A percentile compares a stretch with the other conserved stretches of the same genome.
phyloP scores from a whole-genome alignment of 164 flowering plant genomes.

The Warburgia ugandensis region DNA sequence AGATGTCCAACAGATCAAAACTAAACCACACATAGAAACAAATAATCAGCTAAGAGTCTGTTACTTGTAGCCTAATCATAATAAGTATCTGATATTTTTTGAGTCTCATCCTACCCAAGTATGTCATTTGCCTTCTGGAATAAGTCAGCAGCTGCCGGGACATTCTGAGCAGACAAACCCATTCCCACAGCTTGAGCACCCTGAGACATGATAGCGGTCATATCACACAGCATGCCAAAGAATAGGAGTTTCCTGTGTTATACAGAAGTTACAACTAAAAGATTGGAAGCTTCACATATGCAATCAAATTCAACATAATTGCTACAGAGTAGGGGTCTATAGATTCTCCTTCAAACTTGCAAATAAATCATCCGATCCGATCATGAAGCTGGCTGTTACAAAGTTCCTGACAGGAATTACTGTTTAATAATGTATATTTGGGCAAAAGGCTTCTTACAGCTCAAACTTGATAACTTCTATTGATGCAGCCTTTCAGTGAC shows the following conservation, averaged over 20 bases:
- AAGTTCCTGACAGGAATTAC: no score
- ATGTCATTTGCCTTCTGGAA: constrained; percentile 85
- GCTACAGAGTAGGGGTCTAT: no score
- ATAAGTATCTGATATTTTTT: not conserved
- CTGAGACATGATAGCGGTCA: constrained; percentile 30
- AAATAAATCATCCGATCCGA: no score
- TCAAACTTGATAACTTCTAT: no score
- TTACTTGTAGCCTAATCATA: not conserved
- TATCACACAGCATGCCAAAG: not conserved
- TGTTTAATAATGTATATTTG: no score
- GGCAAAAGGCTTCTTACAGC: no score
- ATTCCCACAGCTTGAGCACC: constrained; percentile 99
- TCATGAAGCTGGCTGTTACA: no score
- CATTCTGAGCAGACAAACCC: constrained; percentile 79
- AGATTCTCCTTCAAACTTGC: no score
- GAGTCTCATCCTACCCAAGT: constrained; percentile 51
- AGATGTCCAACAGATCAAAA: constrained; percentile 80
- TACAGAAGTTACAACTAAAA: not conserved
- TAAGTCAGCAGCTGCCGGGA: constrained; percentile 85
- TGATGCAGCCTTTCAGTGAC: no score
- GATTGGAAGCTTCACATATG: not conserved
- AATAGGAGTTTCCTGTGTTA: not conserved
- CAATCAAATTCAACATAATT: not conserved
- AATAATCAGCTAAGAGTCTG: not conserved
- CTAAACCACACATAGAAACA: constrained; percentile 27